A percentile compares a stretch with the other conserved stretches of the same genome.
Conservation (phyloP, 192 early-diverging fungal species). For the Jimgerdemannia flammicorona region DNA sequence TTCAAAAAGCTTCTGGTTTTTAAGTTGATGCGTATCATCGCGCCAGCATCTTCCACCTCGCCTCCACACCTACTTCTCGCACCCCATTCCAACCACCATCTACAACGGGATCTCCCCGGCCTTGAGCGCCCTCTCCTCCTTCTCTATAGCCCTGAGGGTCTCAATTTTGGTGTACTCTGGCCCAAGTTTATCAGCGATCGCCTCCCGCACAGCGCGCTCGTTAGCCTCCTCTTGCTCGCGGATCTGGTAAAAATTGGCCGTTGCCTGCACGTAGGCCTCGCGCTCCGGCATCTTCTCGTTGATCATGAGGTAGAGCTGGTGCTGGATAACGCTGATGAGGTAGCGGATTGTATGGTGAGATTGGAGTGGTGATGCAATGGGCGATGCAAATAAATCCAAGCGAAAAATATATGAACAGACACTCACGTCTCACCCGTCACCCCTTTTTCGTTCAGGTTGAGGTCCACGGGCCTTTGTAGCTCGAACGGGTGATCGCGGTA, state of each 20-base stretch:
- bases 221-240: constrained; percentile 77
- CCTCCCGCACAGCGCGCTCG: constrained; percentile 57
- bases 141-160: background rate
- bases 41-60: too few relatives aligned
- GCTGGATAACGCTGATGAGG: constrained; percentile 70
- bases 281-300: constrained; percentile 55
- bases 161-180: background rate
- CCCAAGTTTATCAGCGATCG: constrained; percentile 19
- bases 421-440: constrained; percentile 88
- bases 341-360: background rate
- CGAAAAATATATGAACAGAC: constrained; percentile 4
- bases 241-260: constrained; percentile 74
- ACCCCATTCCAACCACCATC: too few relatives aligned
- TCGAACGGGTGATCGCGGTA: constrained; percentile 95
- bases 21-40: too few relatives aligned
- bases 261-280: constrained; percentile 77
- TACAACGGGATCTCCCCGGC: background rate
- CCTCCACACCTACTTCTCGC: too few relatives aligned
- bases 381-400: background rate
- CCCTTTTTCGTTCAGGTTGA: constrained; percentile 64
- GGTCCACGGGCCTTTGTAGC: constrained; percentile 59
- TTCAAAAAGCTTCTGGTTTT: too few relatives aligned
- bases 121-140: background rate
- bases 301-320: constrained; percentile 78
- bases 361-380: constrained; percentile 2